A percentile compares a stretch with the other conserved stretches of the same genome.
Evolutionary conservation across 768 basidiomycete species (phyloP).

Genomic region (Sistotremastrum suecicum): DNA sequence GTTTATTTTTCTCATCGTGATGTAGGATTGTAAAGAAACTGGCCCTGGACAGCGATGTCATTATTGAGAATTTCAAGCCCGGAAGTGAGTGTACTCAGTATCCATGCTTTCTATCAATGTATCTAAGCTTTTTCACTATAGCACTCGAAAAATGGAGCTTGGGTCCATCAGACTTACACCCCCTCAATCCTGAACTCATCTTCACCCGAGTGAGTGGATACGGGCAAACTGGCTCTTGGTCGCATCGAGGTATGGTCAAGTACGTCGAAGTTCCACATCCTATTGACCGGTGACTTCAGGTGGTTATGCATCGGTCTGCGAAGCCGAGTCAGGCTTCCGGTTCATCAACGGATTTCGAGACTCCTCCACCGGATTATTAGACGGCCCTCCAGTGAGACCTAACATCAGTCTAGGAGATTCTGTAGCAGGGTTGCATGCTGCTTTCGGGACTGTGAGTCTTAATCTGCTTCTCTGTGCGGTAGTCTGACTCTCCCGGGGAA

Average conservation of each 20-base stretch:
- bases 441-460: constrained; percentile 50
- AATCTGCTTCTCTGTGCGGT: not conserved
- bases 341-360: constrained; percentile 59
- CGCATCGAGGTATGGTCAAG: constrained; percentile 25
- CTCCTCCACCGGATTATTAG: constrained; percentile 32
- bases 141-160: constrained; percentile 60
- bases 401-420: constrained; percentile 65
- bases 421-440: constrained; percentile 56
- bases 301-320: constrained; percentile 63
- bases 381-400: constrained; percentile 52
- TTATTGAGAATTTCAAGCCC: constrained; percentile 63
- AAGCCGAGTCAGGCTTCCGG: constrained; percentile 62
- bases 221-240: constrained; percentile 65
- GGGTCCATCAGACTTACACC: constrained; percentile 41
- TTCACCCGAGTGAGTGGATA: constrained; percentile 79
- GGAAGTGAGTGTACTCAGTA: constrained; percentile 34
- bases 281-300: constrained; percentile 9
- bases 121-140: constrained; percentile 12
- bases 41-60: constrained; percentile 48
- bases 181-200: constrained; percentile 76
- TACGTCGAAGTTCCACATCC: no score
- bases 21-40: constrained; percentile 44
- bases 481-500: constrained; percentile 8
- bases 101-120: not conserved
- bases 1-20: not conserved